These are phyloP conservation scores for Naganishia onofrii DNA, from an alignment of 768 basidiomycete genomes.

Conservation along the genomic window DNA sequence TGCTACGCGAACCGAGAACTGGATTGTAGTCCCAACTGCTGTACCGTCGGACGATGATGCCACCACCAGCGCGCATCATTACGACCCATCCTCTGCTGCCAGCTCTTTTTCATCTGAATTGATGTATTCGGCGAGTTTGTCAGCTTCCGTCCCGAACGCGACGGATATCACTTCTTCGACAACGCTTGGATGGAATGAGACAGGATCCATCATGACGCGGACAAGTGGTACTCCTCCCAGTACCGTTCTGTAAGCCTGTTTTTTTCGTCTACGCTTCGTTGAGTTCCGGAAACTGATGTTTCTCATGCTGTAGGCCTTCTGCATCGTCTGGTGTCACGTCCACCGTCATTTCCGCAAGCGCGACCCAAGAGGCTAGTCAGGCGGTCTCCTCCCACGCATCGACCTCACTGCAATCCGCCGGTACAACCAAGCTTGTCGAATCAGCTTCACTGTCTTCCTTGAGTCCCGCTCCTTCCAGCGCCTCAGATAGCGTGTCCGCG, in stretches of 20 bases:
- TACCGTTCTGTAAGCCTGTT: neutral
- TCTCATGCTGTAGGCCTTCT: neutral
- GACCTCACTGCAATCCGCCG: neutral
- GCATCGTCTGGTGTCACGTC: neutral
- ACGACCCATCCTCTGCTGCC: conserved; percentile 12
- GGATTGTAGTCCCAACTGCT: conserved; percentile 10
- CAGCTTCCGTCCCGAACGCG: neutral
- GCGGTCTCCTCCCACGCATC: neutral
- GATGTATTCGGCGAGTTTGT: neutral
- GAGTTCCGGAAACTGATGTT: neutral
- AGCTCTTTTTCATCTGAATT: neutral
- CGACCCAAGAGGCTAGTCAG: neutral
- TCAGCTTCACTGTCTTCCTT: no score
- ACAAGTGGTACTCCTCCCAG: neutral
- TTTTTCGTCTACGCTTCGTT: neutral
- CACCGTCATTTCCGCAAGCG: neutral
- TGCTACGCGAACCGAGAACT: conserved; percentile 10
- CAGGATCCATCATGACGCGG: no score
- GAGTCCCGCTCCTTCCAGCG: neutral
- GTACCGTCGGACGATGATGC: neutral
- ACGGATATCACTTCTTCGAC: conserved; percentile 8
- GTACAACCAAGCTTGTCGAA: no score
- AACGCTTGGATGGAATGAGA: neutral
- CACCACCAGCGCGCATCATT: conserved; percentile 9
- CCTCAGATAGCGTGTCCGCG: neutral